These are phyloP conservation scores for Boletus hoseneyae DNA, from an alignment of 1,284 basidiomycete species.

Conservation along the genomic window DNA sequence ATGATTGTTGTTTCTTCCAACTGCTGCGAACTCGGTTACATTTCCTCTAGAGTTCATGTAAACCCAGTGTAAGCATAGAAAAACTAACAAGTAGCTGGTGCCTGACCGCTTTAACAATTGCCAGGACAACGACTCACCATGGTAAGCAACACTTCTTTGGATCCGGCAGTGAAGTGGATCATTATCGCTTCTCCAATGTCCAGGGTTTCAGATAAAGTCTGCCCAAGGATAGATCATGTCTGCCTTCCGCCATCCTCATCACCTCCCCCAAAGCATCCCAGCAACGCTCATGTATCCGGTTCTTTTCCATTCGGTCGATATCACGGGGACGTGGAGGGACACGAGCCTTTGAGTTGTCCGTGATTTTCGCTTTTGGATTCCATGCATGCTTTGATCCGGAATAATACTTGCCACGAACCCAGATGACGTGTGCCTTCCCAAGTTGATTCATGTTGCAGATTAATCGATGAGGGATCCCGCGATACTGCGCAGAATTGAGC, in stretches of 20 bases:
- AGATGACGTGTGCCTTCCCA: conserved; percentile 26
- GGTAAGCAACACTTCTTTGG: neutral
- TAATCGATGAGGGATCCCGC: conserved; percentile 58
- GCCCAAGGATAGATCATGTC: conserved; percentile 29
- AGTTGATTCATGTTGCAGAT: conserved; percentile 51
- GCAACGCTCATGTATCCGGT: conserved; percentile 25
- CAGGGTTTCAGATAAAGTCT: conserved; percentile 29
- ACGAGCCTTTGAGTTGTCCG: conserved; percentile 23
- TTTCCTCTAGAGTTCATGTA: neutral
- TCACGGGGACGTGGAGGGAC: conserved; percentile 8
- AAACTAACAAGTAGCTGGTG: neutral
- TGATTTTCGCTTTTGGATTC: conserved; percentile 40
- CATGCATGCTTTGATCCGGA: conserved; percentile 35
- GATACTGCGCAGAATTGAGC: conserved; percentile 51
- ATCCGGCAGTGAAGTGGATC: neutral
- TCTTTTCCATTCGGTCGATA: conserved; percentile 15
- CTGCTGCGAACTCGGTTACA: neutral
- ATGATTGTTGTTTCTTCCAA: conserved; percentile 17
- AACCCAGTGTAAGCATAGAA: neutral
- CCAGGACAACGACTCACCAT: conserved; percentile 11
- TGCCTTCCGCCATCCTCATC: conserved; percentile 33
- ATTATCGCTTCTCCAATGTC: conserved; percentile 14
- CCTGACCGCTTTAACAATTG: neutral
- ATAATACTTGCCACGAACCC: conserved; percentile 24
- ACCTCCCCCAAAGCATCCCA: conserved; percentile 34